Base-by-base conservation (phyloP, 768 basidiomycete genomes). In the Mycena rosella region DNA sequence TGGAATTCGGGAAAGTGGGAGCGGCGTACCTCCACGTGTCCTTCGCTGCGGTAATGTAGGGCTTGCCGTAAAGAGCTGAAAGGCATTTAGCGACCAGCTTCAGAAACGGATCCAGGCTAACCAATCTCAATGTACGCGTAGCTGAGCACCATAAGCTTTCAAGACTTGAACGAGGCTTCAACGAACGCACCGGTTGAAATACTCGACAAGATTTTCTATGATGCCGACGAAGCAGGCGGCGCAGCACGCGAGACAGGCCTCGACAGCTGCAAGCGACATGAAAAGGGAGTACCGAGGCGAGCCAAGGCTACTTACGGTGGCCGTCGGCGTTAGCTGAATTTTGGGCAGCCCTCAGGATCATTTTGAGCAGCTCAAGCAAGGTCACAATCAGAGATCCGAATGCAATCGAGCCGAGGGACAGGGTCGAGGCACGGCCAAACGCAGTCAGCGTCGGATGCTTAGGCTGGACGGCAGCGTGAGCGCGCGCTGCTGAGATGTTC, bases 381-480 rank as follows among this genome's bases (percentile, higher is more conserved):
- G 95, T 93, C 30, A 96, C 94, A 63, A 95, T 91, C 72, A 96
- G 80, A 17, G 90, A 92, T 17, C 93, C 93, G 74, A 96, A 95
- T 0, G 93, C 92, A 69, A 95, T 93, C 2, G 92, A 94, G 10
- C 93, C 95, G 34, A 96, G 84, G 0, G 93, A 95, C 29, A 90
- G 78, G 0, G 92, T 94, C 5, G 90, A 91, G 26, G 92, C 91
- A 30, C 94, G 87, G 24, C 86, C 85, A 71, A 96, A 91, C 0
- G 92, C 84, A 48, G 89, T 84, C 2, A 89, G 74, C 10, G 92
- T 93, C 1, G 92, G 90, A 74, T 92, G 85, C 66, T 86, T 88
- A 38, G 92, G 93, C 87, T 92, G 40, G 6, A 10, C 51, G 2
- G 26, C n/a, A 49, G 7, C 11, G 22, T 48, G 47, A 22, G 38